Evolutionary conservation across 2,329 filamentous ascomycete species (phyloP).

Genomic region (Emergomyces orientalis): DNA sequence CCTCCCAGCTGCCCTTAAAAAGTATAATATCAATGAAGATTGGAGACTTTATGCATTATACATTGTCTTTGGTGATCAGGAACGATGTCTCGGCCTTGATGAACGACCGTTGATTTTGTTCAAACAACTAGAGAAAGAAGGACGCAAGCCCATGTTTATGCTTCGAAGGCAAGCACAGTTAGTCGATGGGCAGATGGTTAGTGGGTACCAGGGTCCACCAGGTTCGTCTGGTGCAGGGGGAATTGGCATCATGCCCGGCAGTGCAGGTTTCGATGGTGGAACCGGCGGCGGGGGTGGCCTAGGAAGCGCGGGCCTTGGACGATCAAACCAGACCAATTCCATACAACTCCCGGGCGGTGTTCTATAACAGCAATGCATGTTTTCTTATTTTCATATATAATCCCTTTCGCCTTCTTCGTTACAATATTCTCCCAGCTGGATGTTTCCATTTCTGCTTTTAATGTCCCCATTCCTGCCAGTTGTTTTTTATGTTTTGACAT

Average conservation of each 20-base stretch:
- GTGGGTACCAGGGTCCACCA: conserved; percentile 18
- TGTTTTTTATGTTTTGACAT: background rate
- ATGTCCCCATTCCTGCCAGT: background rate
- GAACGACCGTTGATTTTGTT: conserved; percentile 94
- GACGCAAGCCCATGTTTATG: conserved; percentile 99
- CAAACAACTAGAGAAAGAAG: conserved; percentile 94
- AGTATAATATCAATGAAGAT: conserved; percentile 96
- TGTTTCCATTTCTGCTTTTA: background rate
- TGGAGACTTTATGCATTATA: conserved; percentile 97
- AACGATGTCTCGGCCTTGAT: conserved; percentile 81
- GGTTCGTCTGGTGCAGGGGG: conserved; percentile 14
- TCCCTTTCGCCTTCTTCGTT: background rate
- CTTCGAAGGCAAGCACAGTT: conserved; percentile 58
- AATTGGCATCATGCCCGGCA: conserved; percentile 12
- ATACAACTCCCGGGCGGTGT: conserved; percentile 28
- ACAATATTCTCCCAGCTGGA: background rate
- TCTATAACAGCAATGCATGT: conserved; percentile 17
- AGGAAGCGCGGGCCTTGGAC: conserved; percentile 4
- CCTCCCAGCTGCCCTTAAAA: conserved; percentile 85
- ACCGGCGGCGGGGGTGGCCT: conserved; percentile 5
- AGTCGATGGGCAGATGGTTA: conserved; percentile 36
- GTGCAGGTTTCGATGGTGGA: conserved; percentile 11
- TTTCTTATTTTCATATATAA: background rate
- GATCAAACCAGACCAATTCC: conserved; percentile 18
- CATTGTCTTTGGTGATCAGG: conserved; percentile 97